Evolutionary conservation across 1,284 basidiomycete genomes (phyloP), one percentile per base, ranked within the genome.

Genomic region (Neonothopanus nambi): DNA sequence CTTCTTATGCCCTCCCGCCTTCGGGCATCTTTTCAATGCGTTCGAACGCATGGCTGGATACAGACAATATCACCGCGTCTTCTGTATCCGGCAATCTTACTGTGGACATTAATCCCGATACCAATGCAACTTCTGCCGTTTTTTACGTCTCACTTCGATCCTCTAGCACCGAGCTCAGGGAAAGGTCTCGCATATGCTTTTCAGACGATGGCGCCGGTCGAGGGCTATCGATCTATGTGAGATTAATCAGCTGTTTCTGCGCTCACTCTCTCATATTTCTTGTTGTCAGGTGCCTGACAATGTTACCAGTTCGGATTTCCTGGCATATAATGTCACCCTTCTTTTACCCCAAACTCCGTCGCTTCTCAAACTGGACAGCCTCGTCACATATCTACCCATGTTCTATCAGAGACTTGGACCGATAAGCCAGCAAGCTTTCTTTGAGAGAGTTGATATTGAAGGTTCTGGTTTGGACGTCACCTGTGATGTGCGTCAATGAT

Each of bases 371-470:
- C 60, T 83, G 18, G 62, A 74, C 13, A 70, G 70, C 45, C 71
- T 88, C 46, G 54, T 74, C 15, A 84, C 83, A 3, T 74, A 75
- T 58, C 73, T 88, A 5, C 84, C 85, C 7, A 72, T 78, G 63
- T 84, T 87, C 59, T 65, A 74, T 6, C 86, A 88, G 58, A 64
- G 57, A 0, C 78, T 84, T 58, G 70, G 69, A n/a, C 62, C 71
- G 23, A 65, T 86, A 18, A 70, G 70, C 49, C 62, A 70, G 20
- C 52, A 65, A 38, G 65, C 80, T 12, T 61, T 57, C 6, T 78
- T 87, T 57, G 64, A 70, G 4, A 72, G 67, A 39, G 65, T 86
- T 20, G 67, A 67, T 37, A 66, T 87, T n/a, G 77, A 79, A 58
- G 85, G 85, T 1, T 70, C 75, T 13, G 63, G 52, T 59, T 64